Evolutionary conservation across 1,284 basidiomycete genomes (phyloP), one percentile per base, ranked within the genome.

Genomic region (Ganoderma sinense): DNA sequence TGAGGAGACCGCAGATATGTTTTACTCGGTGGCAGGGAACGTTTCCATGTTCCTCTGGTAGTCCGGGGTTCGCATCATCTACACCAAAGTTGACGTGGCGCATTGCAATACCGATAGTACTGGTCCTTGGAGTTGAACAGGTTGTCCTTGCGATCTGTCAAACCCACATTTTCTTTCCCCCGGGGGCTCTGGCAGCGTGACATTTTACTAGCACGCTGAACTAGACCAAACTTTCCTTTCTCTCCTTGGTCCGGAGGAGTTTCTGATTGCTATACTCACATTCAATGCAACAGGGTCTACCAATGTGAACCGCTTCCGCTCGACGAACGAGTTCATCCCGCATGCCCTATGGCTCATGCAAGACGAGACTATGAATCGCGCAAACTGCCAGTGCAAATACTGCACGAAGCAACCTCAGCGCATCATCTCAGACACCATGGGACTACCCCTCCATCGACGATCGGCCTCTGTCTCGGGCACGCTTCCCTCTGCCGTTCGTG

Each of bases 271-370:
- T 18, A 5, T 56, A 18, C 29, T 56, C 31, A 56, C 29, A 33
- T 33, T 56, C 23, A 45, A 41, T 41, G 23, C 11, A 31, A 23
- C 53, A 86, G 89, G 88, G 61, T 89, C 88, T 5, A 72, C 75
- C 41, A 69, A 79, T 33, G 79, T 81, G 56, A 80, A 77, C 39
- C 85, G 87, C 51, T 96, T 94, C 79, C 91, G 94, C 53, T 95
- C 94, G 4, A 83, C 89, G 13, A 90, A 91, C 66, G 94, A 96
- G 77, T 94, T 95, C 76, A 86, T 91, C 56, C 93, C 93, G 4
- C 94, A 96, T 76, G 92, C 92, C 2, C 82, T 89, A 69, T 96
- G 94, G 94, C 85, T 96, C 2, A 84, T 91, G 78, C 82, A 83
- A 4, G 89, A 93, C 71, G 77, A 82, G 0, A 84, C 82, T 2